phyloP scores from a whole-genome alignment of 305 asterid species.

The Solanum chacoense region DNA sequence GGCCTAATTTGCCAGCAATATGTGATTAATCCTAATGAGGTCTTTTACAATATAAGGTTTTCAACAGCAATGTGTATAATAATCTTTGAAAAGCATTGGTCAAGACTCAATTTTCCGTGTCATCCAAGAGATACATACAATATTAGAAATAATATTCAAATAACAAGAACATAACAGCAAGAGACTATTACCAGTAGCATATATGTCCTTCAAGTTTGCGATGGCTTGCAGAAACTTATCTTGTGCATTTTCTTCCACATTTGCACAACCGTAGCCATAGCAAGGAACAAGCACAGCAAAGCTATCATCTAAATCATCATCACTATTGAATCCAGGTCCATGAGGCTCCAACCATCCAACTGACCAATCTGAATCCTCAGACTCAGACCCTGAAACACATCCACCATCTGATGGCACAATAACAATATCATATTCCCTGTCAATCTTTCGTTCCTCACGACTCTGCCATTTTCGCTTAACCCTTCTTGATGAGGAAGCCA shows the following conservation, averaged over 20 bases:
- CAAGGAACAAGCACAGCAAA: conserved; percentile 48
- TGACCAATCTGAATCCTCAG: conserved; percentile 49
- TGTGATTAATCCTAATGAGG: not conserved
- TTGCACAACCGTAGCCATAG: conserved; percentile 20
- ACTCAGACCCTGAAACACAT: conserved; percentile 40
- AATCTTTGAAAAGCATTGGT: not conserved
- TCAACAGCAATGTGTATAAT: not conserved
- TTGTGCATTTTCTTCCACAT: conserved; percentile 15
- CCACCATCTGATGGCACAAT: conserved; percentile 45
- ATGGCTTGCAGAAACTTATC: conserved; percentile 13
- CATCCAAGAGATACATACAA: not conserved
- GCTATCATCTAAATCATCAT: conserved; percentile 26
- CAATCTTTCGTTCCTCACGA: conserved; percentile 31
- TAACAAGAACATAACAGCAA: not conserved
- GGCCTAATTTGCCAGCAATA: not conserved
- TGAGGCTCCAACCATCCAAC: conserved; percentile 48
- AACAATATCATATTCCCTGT: conserved; percentile 35
- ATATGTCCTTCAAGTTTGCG: conserved; percentile 20
- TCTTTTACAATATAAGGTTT: not conserved
- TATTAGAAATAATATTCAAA: not conserved
- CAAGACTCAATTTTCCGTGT: not conserved
- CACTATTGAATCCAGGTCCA: conserved; percentile 26
- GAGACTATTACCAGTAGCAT: conserved; percentile 20
- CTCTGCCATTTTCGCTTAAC: conserved; percentile 27
- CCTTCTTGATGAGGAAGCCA: conserved; percentile 24